phyloP scores from a whole-genome alignment of 768 basidiomycete genomes.

The Gymnopilus dilepis region DNA sequence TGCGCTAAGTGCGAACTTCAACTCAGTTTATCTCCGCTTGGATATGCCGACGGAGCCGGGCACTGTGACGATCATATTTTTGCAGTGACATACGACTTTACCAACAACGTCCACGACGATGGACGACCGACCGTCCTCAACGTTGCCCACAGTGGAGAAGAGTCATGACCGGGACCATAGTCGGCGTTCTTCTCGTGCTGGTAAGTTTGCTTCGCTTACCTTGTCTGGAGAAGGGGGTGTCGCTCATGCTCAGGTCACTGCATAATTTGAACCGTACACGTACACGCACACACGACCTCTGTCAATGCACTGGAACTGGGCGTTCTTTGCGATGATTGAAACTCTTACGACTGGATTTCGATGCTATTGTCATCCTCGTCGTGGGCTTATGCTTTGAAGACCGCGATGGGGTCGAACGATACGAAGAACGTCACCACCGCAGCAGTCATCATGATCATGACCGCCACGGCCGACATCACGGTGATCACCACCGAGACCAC shows the following conservation, averaged over 20 bases:
- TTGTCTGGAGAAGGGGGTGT: neutral
- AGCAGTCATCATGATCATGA: neutral
- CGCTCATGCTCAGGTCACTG: conserved; percentile 22
- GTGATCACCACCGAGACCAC: neutral
- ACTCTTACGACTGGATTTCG: neutral
- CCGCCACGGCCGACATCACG: neutral
- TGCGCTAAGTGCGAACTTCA: too few species aligned
- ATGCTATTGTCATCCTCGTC: neutral
- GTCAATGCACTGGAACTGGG: conserved; percentile 5
- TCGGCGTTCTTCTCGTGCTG: neutral
- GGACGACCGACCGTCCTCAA: neutral
- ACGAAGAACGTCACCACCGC: neutral
- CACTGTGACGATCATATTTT: neutral
- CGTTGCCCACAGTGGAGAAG: neutral
- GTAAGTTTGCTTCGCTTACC: conserved; percentile 8
- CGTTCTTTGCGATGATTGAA: neutral
- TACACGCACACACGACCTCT: conserved; percentile 9
- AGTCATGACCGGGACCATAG: neutral
- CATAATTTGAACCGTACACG: conserved; percentile 13
- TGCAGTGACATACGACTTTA: neutral
- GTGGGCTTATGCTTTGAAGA: too few species aligned
- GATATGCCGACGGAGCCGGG: too few species aligned
- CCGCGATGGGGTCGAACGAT: neutral
- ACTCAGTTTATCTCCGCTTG: neutral
- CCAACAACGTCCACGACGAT: conserved; percentile 3